phyloP scores from a whole-genome alignment of 1,139 yeast genomes.

The Scheffersomyces quercinus region DNA sequence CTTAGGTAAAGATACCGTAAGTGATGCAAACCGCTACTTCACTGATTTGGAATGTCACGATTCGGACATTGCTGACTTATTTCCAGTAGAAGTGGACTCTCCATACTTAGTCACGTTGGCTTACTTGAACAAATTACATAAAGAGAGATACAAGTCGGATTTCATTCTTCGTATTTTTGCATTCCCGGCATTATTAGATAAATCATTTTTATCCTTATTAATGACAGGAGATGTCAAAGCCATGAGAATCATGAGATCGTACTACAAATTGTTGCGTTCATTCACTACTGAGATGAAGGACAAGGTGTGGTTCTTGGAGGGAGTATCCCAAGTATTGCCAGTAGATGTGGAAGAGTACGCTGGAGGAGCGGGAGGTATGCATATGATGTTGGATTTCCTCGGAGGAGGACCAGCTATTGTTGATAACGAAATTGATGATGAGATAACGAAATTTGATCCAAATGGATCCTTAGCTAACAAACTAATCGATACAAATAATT shows the following conservation, averaged over 20 bases:
- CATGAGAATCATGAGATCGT: conserved; percentile 85
- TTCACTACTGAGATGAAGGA: conserved; percentile 87
- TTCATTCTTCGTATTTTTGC: conserved; percentile 87
- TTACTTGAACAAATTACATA: conserved; percentile 78
- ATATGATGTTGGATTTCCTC: conserved; percentile 83
- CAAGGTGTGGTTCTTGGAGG: conserved; percentile 91
- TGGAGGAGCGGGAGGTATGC: conserved; percentile 85
- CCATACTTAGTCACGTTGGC: conserved; percentile 87
- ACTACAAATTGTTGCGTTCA: conserved; percentile 76
- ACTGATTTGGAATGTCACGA: conserved; percentile 82
- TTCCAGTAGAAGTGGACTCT: conserved; percentile 79
- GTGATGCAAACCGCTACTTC: conserved; percentile 31
- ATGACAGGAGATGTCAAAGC: conserved; percentile 86
- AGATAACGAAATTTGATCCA: conserved; percentile 47
- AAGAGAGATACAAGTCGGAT: conserved; percentile 81
- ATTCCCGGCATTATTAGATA: conserved; percentile 88
- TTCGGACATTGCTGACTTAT: conserved; percentile 77
- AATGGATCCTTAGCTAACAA: conserved; percentile 40
- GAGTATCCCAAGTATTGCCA: conserved; percentile 82
- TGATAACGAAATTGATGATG: conserved; percentile 42
- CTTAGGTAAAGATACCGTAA: conserved; percentile 13
- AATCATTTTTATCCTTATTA: conserved; percentile 68
- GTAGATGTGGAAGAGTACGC: conserved; percentile 82
- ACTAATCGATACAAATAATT: conserved; percentile 52
- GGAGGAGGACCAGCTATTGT: conserved; percentile 67